Evolutionary conservation across 345 rosid genomes (phyloP).

Genomic region (Trapa incisa): DNA sequence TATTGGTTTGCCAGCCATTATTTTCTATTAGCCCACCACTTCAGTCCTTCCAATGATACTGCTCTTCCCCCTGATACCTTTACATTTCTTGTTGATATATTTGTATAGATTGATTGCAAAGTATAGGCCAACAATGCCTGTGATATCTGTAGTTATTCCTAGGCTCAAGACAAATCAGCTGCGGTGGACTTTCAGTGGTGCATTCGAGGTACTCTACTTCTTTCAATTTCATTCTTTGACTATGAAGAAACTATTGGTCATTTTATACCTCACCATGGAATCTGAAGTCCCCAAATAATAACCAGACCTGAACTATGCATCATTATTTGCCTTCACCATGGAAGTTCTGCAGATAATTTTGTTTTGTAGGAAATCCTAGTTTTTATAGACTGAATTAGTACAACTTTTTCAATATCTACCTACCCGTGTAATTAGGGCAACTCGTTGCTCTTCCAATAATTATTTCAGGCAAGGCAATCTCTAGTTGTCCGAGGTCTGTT

Average conservation of each 20-base stretch:
- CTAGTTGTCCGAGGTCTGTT: slow-evolving; percentile 55
- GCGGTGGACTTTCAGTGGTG: slow-evolving; percentile 59
- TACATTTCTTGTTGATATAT: neutral
- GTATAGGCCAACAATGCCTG: slow-evolving; percentile 77
- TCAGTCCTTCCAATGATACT: neutral
- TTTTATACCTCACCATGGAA: too few species aligned
- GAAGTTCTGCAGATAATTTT: too few species aligned
- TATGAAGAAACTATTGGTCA: neutral
- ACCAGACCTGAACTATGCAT: too few species aligned
- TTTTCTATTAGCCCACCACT: neutral
- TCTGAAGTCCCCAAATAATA: too few species aligned
- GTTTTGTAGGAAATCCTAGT: too few species aligned
- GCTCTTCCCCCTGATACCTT: neutral
- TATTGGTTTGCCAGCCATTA: neutral
- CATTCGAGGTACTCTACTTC: slow-evolving; percentile 40
- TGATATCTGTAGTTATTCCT: slow-evolving; percentile 69
- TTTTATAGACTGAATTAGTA: too few species aligned
- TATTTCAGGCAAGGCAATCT: slow-evolving; percentile 55
- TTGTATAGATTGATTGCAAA: slow-evolving; percentile 53
- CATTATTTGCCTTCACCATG: neutral
- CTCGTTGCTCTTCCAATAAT: neutral
- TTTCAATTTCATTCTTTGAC: neutral
- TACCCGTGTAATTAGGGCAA: neutral
- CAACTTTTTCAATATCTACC: too few species aligned
- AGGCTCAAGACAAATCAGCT: slow-evolving; percentile 58